Evolutionary conservation across 1,284 basidiomycete genomes (phyloP), one percentile per base, ranked within the genome.

Genomic region (Golubevia sp.): DNA sequence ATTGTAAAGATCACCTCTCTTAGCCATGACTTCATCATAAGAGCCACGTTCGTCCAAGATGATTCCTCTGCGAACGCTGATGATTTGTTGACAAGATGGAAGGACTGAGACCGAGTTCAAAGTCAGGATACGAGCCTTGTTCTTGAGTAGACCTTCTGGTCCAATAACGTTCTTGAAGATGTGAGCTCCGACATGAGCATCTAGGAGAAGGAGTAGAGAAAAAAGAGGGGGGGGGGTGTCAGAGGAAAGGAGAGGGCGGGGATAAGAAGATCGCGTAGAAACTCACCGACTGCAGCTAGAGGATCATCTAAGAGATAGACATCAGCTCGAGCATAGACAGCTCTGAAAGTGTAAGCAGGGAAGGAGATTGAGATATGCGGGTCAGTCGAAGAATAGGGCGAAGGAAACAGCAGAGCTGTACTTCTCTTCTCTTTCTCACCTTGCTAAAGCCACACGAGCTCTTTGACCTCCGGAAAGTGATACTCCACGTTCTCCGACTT

Each of bases 81-180:
- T 85, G 27, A 97, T 86, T 66, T 91, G 87, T 79, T 97, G 91
- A 56, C 92, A 91, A 63, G 93, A 87, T 55, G 89, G 88, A 56
- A 95, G 86, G 79, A 92, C 95, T 18, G 93, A 88, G 49, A 97
- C 90, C 54, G 91, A 91, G 84, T 97, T 95, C 21, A 94, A 96
- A 63, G 95, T 92, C 2, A 97, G 85, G 57, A 97, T 88, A 25
- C 95, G 88, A 3, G 93, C 93, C 84, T 96, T 96, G 44, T 48
- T 56, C 21, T 91, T 88, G 27, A 98, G 89, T 2, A 98, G 78
- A 62, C 95, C 95, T 59, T 89, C 86, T 1, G 94, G 94, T 2
- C 95, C 95, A 64, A 97, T 91, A 34, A 97, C 93, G 55, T 92
- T 87, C 74, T 96, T 93, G 90, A 84, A 88, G 59, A 84, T 79